These are phyloP conservation scores for Acanthamoeba castellanii DNA, from an alignment of 208 protist species.

Conservation along the genomic window DNA sequence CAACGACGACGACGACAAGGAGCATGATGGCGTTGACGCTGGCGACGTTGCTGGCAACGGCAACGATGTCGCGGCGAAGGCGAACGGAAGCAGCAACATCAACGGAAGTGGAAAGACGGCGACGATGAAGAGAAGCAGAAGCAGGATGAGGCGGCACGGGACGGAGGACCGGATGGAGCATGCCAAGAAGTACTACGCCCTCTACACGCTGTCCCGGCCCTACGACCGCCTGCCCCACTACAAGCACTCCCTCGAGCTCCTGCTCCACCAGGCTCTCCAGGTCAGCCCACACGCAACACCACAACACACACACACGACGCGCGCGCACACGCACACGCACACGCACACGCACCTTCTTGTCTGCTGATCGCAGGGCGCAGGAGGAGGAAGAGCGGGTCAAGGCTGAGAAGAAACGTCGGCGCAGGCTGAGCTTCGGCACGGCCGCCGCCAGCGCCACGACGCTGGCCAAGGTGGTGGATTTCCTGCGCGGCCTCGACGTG, in stretches of 20 bases:
- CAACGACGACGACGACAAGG: not conserved
- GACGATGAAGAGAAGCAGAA: not conserved
- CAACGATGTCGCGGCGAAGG: not conserved
- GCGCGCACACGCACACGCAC: too few relatives aligned
- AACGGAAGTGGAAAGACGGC: not conserved
- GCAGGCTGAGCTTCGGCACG: not conserved
- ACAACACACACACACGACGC: not conserved
- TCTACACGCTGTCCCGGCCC: not conserved
- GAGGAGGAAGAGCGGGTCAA: not conserved
- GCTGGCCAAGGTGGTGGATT: slow-evolving; percentile 8
- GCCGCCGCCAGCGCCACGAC: not conserved
- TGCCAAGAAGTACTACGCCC: slow-evolving; percentile 10
- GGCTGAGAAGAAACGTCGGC: not conserved
- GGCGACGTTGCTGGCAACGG: not conserved
- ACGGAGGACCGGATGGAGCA: not conserved
- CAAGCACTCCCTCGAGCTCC: slow-evolving; percentile 31
- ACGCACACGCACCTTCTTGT: not conserved
- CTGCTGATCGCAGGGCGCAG: too few relatives aligned
- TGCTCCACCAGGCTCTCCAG: slow-evolving; percentile 37
- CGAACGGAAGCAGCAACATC: too few relatives aligned
- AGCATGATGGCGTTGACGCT: not conserved
- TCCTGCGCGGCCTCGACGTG: slow-evolving; percentile 28
- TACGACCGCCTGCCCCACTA: slow-evolving; percentile 29
- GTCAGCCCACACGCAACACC: not conserved
- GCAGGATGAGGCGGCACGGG: not conserved